These are phyloP conservation scores for Dioszegia hungarica DNA, from an alignment of 768 basidiomycete species.

Conservation along the genomic window DNA sequence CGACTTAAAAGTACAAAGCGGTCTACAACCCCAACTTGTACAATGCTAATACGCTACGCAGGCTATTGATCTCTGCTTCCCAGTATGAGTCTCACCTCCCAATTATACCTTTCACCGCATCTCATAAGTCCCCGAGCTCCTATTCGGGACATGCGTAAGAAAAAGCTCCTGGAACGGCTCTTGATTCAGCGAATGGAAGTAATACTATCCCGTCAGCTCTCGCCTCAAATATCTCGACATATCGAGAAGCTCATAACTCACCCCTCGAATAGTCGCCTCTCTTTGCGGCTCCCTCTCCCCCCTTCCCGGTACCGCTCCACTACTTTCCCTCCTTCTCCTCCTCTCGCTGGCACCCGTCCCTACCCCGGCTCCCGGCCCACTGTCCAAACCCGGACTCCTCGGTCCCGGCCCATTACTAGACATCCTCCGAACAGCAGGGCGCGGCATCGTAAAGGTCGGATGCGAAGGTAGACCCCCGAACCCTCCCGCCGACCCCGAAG, in stretches of 20 bases:
- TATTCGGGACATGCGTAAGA: slow-evolving; percentile 69
- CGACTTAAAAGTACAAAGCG: no score
- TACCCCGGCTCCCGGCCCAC: slow-evolving; percentile 5
- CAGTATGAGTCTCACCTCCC: no score
- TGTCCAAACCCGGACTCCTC: slow-evolving; percentile 4
- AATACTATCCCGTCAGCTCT: slow-evolving; percentile 58
- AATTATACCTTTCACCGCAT: slow-evolving; percentile 70
- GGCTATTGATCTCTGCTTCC: no score
- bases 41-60: no score
- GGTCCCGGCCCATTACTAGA: background rate
- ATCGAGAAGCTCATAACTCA: slow-evolving; percentile 14
- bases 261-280: slow-evolving; percentile 34
- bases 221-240: background rate
- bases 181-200: slow-evolving; percentile 61
- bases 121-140: slow-evolving; percentile 73
- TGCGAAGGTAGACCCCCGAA: background rate
- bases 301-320: slow-evolving; percentile 31
- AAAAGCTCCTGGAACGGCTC: slow-evolving; percentile 74
- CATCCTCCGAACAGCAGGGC: background rate
- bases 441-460: background rate
- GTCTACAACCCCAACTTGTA: no score
- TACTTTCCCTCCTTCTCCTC: slow-evolving; percentile 17
- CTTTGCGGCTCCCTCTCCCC: slow-evolving; percentile 43
- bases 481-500: no score
- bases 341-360: slow-evolving; percentile 4